phyloP scores from a whole-genome alignment of 2,329 filamentous ascomycete genomes.

The Davidsoniella virescens region DNA sequence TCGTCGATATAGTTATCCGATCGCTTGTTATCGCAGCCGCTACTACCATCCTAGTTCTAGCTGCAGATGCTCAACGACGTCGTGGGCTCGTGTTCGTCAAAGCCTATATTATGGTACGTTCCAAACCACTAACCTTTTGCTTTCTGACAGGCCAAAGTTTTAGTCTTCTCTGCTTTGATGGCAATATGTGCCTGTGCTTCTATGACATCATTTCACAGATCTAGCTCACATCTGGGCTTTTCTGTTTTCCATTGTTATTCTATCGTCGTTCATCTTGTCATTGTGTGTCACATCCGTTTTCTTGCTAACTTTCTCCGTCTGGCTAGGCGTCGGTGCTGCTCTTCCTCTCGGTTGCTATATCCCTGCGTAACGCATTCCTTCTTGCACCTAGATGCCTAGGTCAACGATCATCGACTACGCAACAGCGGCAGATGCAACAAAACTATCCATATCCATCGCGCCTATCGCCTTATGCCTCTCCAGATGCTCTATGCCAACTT shows the following conservation, averaged over 20 bases:
- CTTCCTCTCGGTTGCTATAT: neutral
- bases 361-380: neutral
- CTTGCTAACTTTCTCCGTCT: too few relatives aligned
- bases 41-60: constrained; percentile 2
- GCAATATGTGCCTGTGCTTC: neutral
- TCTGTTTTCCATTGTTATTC: neutral
- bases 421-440: too few relatives aligned
- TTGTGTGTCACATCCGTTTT: neutral
- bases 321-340: constrained; percentile 2
- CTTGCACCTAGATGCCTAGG: neutral
- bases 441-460: too few relatives aligned
- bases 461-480: too few relatives aligned
- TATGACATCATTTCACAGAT: neutral
- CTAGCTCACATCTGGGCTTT: neutral
- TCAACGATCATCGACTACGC: neutral
- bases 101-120: constrained; percentile 5
- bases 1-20: constrained; percentile 3
- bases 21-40: constrained; percentile 3
- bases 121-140: neutral
- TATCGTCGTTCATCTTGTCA: neutral
- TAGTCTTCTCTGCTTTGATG: too few relatives aligned
- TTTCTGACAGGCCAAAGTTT: too few relatives aligned
- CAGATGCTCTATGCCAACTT: neutral
- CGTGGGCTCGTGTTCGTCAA: constrained; percentile 1
- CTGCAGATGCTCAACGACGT: neutral